Evolutionary conservation across 129 eudicot genomes (phyloP).

Genomic region (Flaveria ramosissima): DNA sequence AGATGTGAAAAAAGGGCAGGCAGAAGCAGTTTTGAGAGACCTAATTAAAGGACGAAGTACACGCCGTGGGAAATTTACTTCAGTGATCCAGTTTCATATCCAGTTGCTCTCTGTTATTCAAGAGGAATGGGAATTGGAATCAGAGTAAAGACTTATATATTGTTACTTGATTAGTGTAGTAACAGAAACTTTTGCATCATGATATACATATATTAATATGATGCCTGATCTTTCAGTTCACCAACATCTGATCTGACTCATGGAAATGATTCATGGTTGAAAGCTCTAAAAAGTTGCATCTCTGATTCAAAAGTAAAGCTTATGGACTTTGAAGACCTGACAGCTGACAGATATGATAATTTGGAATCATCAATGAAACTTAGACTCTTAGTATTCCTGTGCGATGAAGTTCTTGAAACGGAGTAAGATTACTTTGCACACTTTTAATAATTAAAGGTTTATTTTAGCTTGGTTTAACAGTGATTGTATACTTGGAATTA

Average conservation of each 20-base stretch:
- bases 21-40: slow-evolving; percentile 65
- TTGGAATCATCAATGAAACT: slow-evolving; percentile 69
- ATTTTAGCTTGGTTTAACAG: background rate
- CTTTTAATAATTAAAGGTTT: background rate
- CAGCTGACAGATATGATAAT: slow-evolving; percentile 48
- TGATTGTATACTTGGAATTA: background rate
- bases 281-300: slow-evolving; percentile 55
- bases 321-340: slow-evolving; percentile 38
- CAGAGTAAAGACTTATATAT: slow-evolving; percentile 35
- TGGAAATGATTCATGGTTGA: slow-evolving; percentile 62
- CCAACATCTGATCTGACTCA: slow-evolving; percentile 34
- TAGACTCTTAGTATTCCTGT: slow-evolving; percentile 53
- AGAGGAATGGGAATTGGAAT: slow-evolving; percentile 49
- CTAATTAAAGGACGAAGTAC: slow-evolving; percentile 54
- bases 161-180: slow-evolving; percentile 4
- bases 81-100: slow-evolving; percentile 61
- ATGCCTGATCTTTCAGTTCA: slow-evolving; percentile 44
- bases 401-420: slow-evolving; percentile 87
- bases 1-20: slow-evolving; percentile 66
- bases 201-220: slow-evolving; percentile 10
- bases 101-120: slow-evolving; percentile 59
- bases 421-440: slow-evolving; percentile 46
- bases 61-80: slow-evolving; percentile 60
- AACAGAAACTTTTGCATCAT: background rate
- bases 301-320: slow-evolving; percentile 50